Base-by-base conservation (phyloP, 2,329 filamentous ascomycete genomes). In the Phaeomoniella chlamydospora region DNA sequence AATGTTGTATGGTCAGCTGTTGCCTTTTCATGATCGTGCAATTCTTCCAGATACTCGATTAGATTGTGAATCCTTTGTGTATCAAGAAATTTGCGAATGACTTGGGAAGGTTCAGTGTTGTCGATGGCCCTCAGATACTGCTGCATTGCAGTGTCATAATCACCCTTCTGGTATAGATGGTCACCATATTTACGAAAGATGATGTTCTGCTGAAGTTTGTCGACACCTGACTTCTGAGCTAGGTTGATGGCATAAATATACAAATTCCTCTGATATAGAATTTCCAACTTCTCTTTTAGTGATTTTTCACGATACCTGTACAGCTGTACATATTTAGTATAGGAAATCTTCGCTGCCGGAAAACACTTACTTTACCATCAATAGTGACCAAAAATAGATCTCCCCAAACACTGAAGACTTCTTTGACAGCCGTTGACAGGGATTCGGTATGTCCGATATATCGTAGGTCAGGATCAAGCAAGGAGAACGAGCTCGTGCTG, bases 91-190 rank as follows among this genome's bases (percentile, higher is more conserved):
- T 94, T 94, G 48, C 88, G 74, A 50, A 96, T 94, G 33, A 96
- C 85, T 51, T 94, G 88, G 2, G 88, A 94, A 4, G 88, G 88
- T 49, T 96, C 88, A 0, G 88, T 96, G 40, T 84, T 90, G 52
- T 94, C 87, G 40, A 98, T 94, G 0, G 92, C 88, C 47, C 85
- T 81, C 42, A 98, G 76, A 52, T 98, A 98, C 55, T 96, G 90
- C 49, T 92, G 80, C 92, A 98, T 98, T n/a, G 92, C 87, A 4
- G 83, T 90, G 51, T 98, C 90, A 51, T 88, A 98, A 51, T 94
- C 87, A 3, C 82, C 85, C 50, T 93, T 94, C 45, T 92, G 84
- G 50, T 98, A 96, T 3, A 96, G 60, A 49, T 88, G 83, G 53
- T 98, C 90, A 10, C 88, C 90, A 55, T 94, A 96, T 53, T 80